Conservation (phyloP, 2,329 filamentous ascomycete species). For the Cryoendolithus antarcticus region DNA sequence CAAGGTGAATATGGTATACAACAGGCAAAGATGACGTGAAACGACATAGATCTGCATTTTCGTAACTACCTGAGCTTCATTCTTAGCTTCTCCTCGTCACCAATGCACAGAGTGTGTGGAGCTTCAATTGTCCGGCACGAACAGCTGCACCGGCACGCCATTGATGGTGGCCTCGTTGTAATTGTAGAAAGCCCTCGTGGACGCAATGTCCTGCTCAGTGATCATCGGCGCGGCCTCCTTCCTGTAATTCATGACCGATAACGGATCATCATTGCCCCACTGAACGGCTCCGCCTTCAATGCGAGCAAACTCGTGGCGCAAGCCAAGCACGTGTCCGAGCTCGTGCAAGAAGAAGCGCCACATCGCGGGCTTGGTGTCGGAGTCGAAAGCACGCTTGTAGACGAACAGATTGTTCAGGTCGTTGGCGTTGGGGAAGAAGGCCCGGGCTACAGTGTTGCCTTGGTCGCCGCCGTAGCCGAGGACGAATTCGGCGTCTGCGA, state of each 20-base stretch:
- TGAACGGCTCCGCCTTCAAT: background rate
- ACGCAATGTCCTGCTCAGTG: background rate
- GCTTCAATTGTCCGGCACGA: too few relatives aligned
- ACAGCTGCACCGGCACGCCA: too few relatives aligned
- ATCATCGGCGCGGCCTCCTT: slow-evolving; percentile 1
- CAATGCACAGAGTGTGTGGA: too few relatives aligned
- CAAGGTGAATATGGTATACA: too few relatives aligned
- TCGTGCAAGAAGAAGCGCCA: slow-evolving; percentile 1
- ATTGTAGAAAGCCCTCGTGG: too few relatives aligned
- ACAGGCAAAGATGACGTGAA: too few relatives aligned
- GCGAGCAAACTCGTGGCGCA: background rate
- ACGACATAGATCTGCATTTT: too few relatives aligned
- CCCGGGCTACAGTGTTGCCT: background rate
- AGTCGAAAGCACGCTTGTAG: background rate
- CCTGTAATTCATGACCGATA: slow-evolving; percentile 2
- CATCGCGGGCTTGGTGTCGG: background rate
- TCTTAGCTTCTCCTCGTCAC: too few relatives aligned
- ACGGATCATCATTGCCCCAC: background rate
- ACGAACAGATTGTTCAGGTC: background rate
- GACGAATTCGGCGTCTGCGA: background rate
- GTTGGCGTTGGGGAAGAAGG: background rate
- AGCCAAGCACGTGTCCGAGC: background rate
- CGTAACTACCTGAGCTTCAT: too few relatives aligned
- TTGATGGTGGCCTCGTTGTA: too few relatives aligned
- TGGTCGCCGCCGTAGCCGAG: background rate